These are phyloP conservation scores for Tulasnella sp. DNA, from an alignment of 768 basidiomycete species.

Conservation along the genomic window DNA sequence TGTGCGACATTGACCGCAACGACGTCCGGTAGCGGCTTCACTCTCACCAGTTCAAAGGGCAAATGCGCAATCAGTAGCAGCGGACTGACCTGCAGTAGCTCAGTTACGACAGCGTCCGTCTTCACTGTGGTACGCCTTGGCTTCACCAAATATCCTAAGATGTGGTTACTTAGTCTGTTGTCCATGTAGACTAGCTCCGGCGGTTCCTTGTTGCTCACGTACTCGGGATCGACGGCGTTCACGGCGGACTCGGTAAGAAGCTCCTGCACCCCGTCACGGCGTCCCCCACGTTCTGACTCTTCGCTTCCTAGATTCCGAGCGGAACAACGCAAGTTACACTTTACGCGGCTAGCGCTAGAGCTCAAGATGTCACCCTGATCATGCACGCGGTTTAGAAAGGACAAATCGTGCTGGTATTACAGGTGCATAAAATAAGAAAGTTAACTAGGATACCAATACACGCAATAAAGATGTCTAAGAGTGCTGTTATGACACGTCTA, in stretches of 20 bases:
- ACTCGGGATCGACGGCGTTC: conserved; percentile 48
- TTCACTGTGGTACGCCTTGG: conserved; percentile 46
- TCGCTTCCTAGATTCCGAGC: conserved; percentile 15
- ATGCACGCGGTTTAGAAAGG: background rate
- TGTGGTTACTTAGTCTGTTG: background rate
- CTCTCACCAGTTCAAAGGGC: too few species aligned
- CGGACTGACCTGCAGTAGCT: too few species aligned
- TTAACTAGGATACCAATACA: background rate
- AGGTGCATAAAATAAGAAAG: background rate
- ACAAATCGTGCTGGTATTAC: background rate
- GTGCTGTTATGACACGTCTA: conserved; percentile 28
- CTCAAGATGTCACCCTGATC: conserved; percentile 20
- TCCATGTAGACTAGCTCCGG: conserved; percentile 46
- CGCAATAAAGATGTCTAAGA: background rate
- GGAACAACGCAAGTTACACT: conserved; percentile 22
- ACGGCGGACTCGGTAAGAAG: conserved; percentile 41
- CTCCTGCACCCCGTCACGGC: background rate
- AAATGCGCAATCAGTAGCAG: too few species aligned
- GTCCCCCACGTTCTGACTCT: background rate
- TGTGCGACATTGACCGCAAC: too few species aligned
- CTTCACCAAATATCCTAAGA: background rate
- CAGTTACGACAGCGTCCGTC: too few species aligned
- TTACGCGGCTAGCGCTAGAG: conserved; percentile 1
- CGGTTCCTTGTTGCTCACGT: conserved; percentile 47
- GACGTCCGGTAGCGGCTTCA: too few species aligned